Conservation (phyloP, 2,329 filamentous ascomycete species). For the Elsinoe perseae region DNA sequence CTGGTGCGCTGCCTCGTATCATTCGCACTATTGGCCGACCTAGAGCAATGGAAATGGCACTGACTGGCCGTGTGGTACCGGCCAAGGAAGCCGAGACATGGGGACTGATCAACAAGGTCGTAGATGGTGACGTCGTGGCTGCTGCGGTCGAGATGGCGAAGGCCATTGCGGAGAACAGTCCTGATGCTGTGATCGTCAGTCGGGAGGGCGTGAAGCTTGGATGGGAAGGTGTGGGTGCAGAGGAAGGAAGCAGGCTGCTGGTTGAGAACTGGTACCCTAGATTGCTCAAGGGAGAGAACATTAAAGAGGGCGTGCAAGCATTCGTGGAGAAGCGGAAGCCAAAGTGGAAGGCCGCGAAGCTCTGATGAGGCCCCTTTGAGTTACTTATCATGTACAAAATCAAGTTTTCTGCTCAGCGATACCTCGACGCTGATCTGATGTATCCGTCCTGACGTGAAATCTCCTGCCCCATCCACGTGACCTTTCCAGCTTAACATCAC, state of each 20-base stretch:
- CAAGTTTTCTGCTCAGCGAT: neutral
- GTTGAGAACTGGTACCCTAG: conserved; percentile 51
- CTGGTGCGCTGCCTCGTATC: conserved; percentile 62
- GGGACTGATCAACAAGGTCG: conserved; percentile 64
- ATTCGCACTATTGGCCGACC: conserved; percentile 59
- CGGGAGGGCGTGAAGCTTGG: conserved; percentile 63
- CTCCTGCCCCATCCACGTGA: neutral
- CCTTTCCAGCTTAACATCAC: neutral
- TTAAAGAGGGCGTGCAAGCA: conserved; percentile 63
- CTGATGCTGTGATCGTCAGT: conserved; percentile 68
- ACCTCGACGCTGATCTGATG: neutral
- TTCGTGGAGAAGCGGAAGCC: conserved; percentile 71
- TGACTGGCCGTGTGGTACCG: conserved; percentile 53
- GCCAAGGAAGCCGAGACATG: conserved; percentile 55
- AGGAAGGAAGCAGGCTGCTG: conserved; percentile 52
- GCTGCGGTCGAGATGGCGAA: conserved; percentile 56
- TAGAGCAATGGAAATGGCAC: conserved; percentile 62
- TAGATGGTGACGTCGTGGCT: conserved; percentile 44
- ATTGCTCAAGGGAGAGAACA: conserved; percentile 61
- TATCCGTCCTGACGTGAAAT: neutral
- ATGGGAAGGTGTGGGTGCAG: conserved; percentile 62
- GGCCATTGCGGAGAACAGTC: conserved; percentile 54
- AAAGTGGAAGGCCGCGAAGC: conserved; percentile 50
- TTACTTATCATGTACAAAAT: neutral
- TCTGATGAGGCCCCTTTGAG: conserved; percentile 18